Evolutionary conservation across 768 basidiomycete species (phyloP).

Genomic region (Trametes cinnabarina): DNA sequence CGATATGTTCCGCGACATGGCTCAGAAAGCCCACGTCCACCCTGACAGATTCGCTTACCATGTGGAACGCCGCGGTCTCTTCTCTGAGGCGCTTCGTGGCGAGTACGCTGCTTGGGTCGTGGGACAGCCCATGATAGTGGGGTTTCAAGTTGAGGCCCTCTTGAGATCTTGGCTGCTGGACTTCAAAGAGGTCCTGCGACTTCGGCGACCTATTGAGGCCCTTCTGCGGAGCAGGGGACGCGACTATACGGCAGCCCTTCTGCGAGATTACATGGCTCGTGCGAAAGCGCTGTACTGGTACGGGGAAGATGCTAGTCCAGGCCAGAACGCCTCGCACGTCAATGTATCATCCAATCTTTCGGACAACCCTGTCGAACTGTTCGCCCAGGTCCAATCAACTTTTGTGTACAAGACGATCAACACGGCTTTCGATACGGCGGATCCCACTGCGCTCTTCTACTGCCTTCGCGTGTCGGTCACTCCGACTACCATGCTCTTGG

Average conservation of each 20-base stretch:
- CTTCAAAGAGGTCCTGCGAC: conserved; percentile 46
- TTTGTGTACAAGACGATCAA: conserved; percentile 11
- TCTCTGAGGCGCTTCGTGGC: conserved; percentile 36
- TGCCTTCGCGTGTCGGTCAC: conserved; percentile 50
- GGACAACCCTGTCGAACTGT: conserved; percentile 11
- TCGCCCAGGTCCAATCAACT: conserved; percentile 17
- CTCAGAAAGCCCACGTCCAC: conserved; percentile 37
- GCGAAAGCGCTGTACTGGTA: conserved; percentile 25
- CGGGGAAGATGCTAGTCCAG: conserved; percentile 9
- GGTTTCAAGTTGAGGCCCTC: conserved; percentile 57
- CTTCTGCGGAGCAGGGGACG: conserved; percentile 33
- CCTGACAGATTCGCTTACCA: conserved; percentile 35
- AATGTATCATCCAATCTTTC: neutral
- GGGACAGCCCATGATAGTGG: conserved; percentile 46
- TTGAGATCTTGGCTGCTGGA: conserved; percentile 42
- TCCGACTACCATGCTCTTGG: conserved; percentile 51
- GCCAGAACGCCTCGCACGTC: neutral
- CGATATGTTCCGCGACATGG: conserved; percentile 37
- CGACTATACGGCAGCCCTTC: conserved; percentile 37
- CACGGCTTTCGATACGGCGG: neutral
- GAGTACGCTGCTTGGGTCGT: conserved; percentile 35
- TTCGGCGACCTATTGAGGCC: conserved; percentile 36
- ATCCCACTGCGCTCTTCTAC: conserved; percentile 36
- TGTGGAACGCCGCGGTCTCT: conserved; percentile 43
- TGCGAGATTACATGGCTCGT: conserved; percentile 39